Percentiles rank a stretch among this genome's conserved stretches.
Conservation (phyloP, 2,329 filamentous ascomycete genomes). For the Cylindrodendrum hubeiense region DNA sequence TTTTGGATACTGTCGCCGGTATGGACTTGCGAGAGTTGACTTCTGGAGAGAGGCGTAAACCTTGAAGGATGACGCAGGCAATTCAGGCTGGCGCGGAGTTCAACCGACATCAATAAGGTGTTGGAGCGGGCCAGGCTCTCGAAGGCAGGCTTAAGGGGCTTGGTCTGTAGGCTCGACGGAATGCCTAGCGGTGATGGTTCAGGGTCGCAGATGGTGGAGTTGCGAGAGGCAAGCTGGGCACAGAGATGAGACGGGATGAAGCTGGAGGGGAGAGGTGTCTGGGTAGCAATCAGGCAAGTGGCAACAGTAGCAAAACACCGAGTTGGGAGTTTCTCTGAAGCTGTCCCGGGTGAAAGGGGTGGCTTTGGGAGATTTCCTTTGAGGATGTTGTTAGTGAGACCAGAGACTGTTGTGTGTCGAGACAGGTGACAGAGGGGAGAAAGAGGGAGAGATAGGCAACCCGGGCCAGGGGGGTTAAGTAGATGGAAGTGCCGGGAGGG, state of each 20-base stretch:
- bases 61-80: conserved; percentile 68
- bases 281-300: conserved; percentile 37
- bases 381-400: conserved; percentile 37
- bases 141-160: conserved; percentile 25
- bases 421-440: conserved; percentile 20
- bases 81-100: conserved; percentile 66
- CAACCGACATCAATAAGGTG: conserved; percentile 71
- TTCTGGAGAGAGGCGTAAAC: conserved; percentile 69
- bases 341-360: conserved; percentile 32
- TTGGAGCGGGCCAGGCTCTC: conserved; percentile 48
- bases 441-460: conserved; percentile 24
- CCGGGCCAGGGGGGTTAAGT: conserved; percentile 34
- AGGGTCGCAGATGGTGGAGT: conserved; percentile 8
- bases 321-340: conserved; percentile 43
- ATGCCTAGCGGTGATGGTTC: conserved; percentile 8
- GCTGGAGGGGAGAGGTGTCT: conserved; percentile 19
- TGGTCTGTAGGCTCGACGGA: conserved; percentile 22
- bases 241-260: conserved; percentile 10
- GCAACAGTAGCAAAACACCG: conserved; percentile 40
- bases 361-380: conserved; percentile 41
- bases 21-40: conserved; percentile 65
- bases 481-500: conserved; percentile 31
- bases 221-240: conserved; percentile 5
- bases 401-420: conserved; percentile 34
- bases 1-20: conserved; percentile 69